A percentile compares a stretch with the other conserved stretches of the same genome.
These are phyloP conservation scores for Ensete ventricosum DNA, from an alignment of 176 grass and related monocot species.

Conservation along the genomic window DNA sequence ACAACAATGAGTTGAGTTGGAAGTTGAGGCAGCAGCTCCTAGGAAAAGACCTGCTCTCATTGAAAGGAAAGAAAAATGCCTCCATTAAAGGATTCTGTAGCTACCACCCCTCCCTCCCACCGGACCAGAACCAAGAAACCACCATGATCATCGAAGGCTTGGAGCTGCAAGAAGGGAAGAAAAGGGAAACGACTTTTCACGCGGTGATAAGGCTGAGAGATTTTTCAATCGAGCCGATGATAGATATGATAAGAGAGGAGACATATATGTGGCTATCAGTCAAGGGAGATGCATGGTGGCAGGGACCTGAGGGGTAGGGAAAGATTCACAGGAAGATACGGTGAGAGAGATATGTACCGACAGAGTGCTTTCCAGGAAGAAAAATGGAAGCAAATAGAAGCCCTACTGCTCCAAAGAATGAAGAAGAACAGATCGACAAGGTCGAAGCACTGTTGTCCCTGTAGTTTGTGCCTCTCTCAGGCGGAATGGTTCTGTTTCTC, in stretches of 20 bases:
- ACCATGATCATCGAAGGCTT: conserved; percentile 29
- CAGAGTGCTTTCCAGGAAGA: conserved; percentile 34
- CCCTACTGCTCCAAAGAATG: conserved; percentile 44
- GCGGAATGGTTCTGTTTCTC: background rate
- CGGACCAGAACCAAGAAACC: conserved; percentile 21
- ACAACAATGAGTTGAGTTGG: conserved; percentile 39
- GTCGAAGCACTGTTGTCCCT: conserved; percentile 68
- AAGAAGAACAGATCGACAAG: conserved; percentile 92
- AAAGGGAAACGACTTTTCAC: conserved; percentile 24
- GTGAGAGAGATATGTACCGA: conserved; percentile 25
- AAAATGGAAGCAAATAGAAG: conserved; percentile 78
- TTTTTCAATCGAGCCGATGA: conserved; percentile 25
- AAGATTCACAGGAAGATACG: conserved; percentile 33
- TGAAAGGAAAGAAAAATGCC: conserved; percentile 26
- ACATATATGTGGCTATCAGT: conserved; percentile 38
- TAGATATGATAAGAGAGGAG: conserved; percentile 31
- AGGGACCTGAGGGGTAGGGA: conserved; percentile 47
- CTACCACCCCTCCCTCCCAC: background rate
- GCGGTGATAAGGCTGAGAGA: conserved; percentile 6
- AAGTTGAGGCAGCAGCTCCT: conserved; percentile 27
- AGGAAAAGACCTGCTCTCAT: conserved; percentile 47
- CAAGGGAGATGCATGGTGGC: conserved; percentile 44
- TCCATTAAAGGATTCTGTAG: background rate
- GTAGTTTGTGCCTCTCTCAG: conserved; percentile 19
- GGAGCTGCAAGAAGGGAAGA: conserved; percentile 45